A percentile compares a stretch with the other conserved stretches of the same genome.
These are phyloP conservation scores for Tricholoma sp. DNA, from an alignment of 768 basidiomycete species.

Conservation along the genomic window DNA sequence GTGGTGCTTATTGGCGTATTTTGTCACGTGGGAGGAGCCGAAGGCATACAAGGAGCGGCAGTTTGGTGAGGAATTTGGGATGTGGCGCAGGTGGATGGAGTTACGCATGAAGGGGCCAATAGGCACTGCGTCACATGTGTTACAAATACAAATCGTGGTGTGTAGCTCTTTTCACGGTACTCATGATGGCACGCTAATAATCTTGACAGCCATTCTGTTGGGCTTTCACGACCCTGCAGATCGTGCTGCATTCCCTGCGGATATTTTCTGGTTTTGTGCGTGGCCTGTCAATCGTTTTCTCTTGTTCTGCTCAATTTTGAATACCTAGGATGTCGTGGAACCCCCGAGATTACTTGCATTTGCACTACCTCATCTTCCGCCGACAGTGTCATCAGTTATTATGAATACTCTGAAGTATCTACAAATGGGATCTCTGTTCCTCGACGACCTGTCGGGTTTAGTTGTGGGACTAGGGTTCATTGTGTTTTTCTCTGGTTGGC, in stretches of 20 bases:
- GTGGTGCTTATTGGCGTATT: conserved; percentile 64
- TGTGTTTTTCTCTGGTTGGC: conserved; percentile 48
- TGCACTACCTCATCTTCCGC: conserved; percentile 61
- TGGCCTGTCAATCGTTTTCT: neutral
- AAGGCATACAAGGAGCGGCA: conserved; percentile 31
- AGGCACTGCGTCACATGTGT: conserved; percentile 21
- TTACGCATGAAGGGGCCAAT: conserved; percentile 35
- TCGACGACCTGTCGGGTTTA: conserved; percentile 68
- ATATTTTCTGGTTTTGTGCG: conserved; percentile 69
- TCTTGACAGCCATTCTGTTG: conserved; percentile 59
- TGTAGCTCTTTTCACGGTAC: neutral
- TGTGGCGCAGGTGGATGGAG: conserved; percentile 64
- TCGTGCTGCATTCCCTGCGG: conserved; percentile 65
- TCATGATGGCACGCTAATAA: neutral
- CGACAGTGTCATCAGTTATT: conserved; percentile 58
- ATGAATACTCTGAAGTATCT: conserved; percentile 61
- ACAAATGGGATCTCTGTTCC: conserved; percentile 58
- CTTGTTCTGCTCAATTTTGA: neutral
- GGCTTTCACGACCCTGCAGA: conserved; percentile 71
- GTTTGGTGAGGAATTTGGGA: conserved; percentile 21
- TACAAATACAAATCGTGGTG: conserved; percentile 55
- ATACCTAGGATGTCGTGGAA: conserved; percentile 47
- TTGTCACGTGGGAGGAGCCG: conserved; percentile 65
- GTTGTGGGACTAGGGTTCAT: conserved; percentile 71
- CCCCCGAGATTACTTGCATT: conserved; percentile 57